phyloP scores from a whole-genome alignment of 2,329 filamentous ascomycete genomes.

The Neofusicoccum laricinum region DNA sequence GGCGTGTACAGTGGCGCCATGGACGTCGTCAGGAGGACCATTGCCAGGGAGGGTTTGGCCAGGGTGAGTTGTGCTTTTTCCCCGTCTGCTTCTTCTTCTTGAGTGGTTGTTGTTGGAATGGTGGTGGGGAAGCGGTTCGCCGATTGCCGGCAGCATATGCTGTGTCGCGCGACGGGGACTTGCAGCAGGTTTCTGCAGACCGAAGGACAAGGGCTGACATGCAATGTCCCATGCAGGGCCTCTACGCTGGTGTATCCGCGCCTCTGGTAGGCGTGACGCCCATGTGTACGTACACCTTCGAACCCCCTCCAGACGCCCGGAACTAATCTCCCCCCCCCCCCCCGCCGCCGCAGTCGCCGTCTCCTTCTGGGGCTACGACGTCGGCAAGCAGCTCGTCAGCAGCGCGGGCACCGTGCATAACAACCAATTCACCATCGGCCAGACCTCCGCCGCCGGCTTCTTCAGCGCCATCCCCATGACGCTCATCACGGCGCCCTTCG shows the following conservation, averaged over 20 bases:
- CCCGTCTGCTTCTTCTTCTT: constrained; percentile 2
- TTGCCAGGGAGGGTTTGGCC: constrained; percentile 78
- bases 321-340: constrained; percentile 19
- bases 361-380: constrained; percentile 82
- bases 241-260: constrained; percentile 96
- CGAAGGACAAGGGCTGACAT: not conserved
- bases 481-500: constrained; percentile 95
- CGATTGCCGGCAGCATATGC: not conserved
- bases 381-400: constrained; percentile 86
- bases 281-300: constrained; percentile 73
- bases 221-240: constrained; percentile 51
- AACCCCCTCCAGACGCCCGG: no score
- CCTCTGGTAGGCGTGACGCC: constrained; percentile 94
- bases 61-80: constrained; percentile 40
- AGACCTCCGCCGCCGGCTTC: constrained; percentile 89
- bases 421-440: constrained; percentile 73
- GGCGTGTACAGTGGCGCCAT: constrained; percentile 88
- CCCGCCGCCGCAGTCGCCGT: constrained; percentile 53
- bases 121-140: not conserved
- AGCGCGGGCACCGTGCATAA: constrained; percentile 64
- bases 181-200: not conserved
- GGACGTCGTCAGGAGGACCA: constrained; percentile 84
- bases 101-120: not conserved
- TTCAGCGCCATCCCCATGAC: constrained; percentile 97
- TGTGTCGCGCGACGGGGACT: not conserved